These are phyloP conservation scores for Limtongia smithiae DNA, from an alignment of 805 yeast genomes.

Conservation along the genomic window DNA sequence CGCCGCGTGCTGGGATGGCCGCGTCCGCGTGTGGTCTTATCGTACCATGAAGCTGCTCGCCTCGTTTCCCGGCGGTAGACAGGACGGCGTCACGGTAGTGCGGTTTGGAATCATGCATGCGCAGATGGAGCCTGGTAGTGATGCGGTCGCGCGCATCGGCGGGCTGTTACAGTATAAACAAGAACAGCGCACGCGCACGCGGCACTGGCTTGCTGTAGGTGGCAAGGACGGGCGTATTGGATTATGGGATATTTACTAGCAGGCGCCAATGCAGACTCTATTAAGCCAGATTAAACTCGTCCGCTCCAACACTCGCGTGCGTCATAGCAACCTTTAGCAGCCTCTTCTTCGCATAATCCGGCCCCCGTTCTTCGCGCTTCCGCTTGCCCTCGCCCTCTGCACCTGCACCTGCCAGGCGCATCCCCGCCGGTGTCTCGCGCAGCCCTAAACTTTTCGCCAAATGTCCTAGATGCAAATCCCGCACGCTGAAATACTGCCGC, in stretches of 20 bases:
- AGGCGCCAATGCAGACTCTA: not conserved
- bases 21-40: slow-evolving; percentile 36
- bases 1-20: slow-evolving; percentile 44
- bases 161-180: slow-evolving; percentile 1
- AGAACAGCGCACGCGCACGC: slow-evolving; percentile 1
- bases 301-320: slow-evolving; percentile 59
- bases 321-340: slow-evolving; percentile 72
- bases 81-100: slow-evolving; percentile 34
- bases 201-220: slow-evolving; percentile 46
- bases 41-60: slow-evolving; percentile 35
- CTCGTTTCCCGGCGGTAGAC: slow-evolving; percentile 34
- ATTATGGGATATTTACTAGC: slow-evolving; percentile 37
- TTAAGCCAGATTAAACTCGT: slow-evolving; percentile 64
- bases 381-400: slow-evolving; percentile 29
- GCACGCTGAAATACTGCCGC: slow-evolving; percentile 74
- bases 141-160: not conserved
- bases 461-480: slow-evolving; percentile 86
- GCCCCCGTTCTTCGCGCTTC: slow-evolving; percentile 39
- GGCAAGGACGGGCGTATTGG: slow-evolving; percentile 55
- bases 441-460: slow-evolving; percentile 91
- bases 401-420: slow-evolving; percentile 51
- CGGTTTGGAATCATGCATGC: slow-evolving; percentile 22
- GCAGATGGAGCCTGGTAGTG: not conserved
- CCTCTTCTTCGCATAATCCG: slow-evolving; percentile 66
- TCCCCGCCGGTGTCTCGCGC: slow-evolving; percentile 80